These are phyloP conservation scores for Heliocybe sulcata DNA, from an alignment of 1,284 basidiomycete genomes.

Conservation along the genomic window DNA sequence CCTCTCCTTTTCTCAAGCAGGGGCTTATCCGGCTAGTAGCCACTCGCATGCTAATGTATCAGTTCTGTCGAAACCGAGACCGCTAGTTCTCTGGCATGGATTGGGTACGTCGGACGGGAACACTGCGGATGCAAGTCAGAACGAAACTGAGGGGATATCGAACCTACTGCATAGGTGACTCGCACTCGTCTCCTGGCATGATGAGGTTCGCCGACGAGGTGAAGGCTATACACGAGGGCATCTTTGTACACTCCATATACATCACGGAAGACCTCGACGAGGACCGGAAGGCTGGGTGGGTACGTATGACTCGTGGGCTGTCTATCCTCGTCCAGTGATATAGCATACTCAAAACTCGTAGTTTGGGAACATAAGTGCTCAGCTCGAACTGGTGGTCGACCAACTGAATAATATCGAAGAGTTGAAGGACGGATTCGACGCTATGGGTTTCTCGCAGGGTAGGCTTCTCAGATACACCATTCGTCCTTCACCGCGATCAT, in stretches of 20 bases:
- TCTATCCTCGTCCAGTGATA: neutral
- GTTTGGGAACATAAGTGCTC: constrained; percentile 79
- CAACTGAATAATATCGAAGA: constrained; percentile 69
- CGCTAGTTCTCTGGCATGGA: constrained; percentile 27
- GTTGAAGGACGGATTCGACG: constrained; percentile 77
- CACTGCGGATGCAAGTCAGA: constrained; percentile 14
- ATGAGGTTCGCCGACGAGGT: constrained; percentile 62
- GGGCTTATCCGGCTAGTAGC: neutral
- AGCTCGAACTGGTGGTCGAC: constrained; percentile 58
- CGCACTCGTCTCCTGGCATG: constrained; percentile 61
- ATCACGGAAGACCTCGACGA: constrained; percentile 59
- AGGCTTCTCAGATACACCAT: neutral
- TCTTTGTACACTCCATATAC: constrained; percentile 81
- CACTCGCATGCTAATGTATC: neutral
- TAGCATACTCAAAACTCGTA: constrained; percentile 20
- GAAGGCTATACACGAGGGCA: constrained; percentile 69
- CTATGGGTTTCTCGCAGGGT: constrained; percentile 91
- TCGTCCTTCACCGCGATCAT: too few relatives aligned
- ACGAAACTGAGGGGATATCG: constrained; percentile 3
- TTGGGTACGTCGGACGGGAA: constrained; percentile 21
- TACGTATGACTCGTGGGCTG: constrained; percentile 30
- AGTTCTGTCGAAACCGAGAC: neutral
- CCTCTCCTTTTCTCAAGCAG: neutral
- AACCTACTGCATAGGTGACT: constrained; percentile 37
- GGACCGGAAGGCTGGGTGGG: constrained; percentile 78